These are phyloP conservation scores for Mycena polygramma DNA, from an alignment of 768 basidiomycete genomes.

Conservation along the genomic window DNA sequence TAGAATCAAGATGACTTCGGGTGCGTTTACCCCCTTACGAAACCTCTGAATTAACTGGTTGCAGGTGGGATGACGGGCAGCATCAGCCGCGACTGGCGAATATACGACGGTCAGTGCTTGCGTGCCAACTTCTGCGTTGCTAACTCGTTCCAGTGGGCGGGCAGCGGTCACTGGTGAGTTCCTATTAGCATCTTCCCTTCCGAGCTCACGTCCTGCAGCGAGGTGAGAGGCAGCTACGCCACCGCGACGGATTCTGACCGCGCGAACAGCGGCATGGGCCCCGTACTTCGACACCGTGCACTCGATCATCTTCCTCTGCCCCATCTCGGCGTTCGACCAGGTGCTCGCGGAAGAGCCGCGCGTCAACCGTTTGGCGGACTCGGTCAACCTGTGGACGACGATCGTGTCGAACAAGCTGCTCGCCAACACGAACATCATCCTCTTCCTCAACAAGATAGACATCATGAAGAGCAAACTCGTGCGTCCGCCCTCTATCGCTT, in stretches of 20 bases:
- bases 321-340: slow-evolving; percentile 80
- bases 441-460: slow-evolving; percentile 89
- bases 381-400: slow-evolving; percentile 80
- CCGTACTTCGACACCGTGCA: slow-evolving; percentile 80
- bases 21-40: slow-evolving; percentile 44
- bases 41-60: not conserved
- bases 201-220: slow-evolving; percentile 42
- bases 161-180: slow-evolving; percentile 72
- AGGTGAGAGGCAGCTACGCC: slow-evolving; percentile 39
- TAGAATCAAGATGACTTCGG: slow-evolving; percentile 68
- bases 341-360: slow-evolving; percentile 73
- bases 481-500: not conserved
- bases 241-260: slow-evolving; percentile 19
- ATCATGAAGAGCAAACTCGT: slow-evolving; percentile 75
- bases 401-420: slow-evolving; percentile 81
- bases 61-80: slow-evolving; percentile 40
- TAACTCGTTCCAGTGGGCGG: slow-evolving; percentile 60
- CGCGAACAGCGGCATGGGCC: slow-evolving; percentile 63
- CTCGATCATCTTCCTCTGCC: slow-evolving; percentile 79
- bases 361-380: slow-evolving; percentile 80
- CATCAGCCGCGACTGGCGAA: slow-evolving; percentile 56
- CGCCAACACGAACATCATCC: slow-evolving; percentile 77
- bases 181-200: not conserved
- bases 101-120: slow-evolving; percentile 51
- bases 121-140: not conserved